Base-by-base conservation (phyloP, 352 stramenopile species). In the Pythium vanterpoolii region DNA sequence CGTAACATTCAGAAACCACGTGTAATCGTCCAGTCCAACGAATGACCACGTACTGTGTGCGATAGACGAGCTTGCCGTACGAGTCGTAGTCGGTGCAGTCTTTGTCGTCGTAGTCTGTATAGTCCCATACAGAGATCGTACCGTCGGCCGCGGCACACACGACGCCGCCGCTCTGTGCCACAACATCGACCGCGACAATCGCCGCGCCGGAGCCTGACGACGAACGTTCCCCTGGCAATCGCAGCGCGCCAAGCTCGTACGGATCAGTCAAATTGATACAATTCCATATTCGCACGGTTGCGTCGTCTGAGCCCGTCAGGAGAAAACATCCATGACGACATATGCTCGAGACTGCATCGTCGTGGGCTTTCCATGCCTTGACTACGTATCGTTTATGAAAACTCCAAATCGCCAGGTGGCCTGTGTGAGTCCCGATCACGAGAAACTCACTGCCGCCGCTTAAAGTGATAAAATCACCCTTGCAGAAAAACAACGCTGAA, bases 231-330 rank as follows among this genome's bases (percentile, higher is more conserved):
- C 60, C 69, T 5, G 73, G 76, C 18, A 68, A 69, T 2, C 73
- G 72, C 13, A 92, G 62, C 10, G 76, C 58, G 5, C 74, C 76
- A 3, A 90, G 44, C 46, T 89, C 76, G 46, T 93, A 93, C 14
- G 73, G 63, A 24, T 77, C 61, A 8, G 59, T 24, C 9, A 74
- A 49, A 18, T 77, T 57, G 14, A 84, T 56, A 23, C 81, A 62
- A 50, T 93, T 93, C 83, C 78, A 93, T 48, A 93, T 85, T 5
- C 69, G 66, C 47, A 93, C 49, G 1, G 76, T 62, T 11, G 63
- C 62, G 44, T 93, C 83, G 14, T 93, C 83, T 1, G 83, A 93
- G 18, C 80, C 77, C 0, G 83, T 89, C 63, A 89, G 88, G n/a
- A 93, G 62, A 54, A 93, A 88, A 42, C 76, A 86, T 3, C 80